Base-by-base conservation (phyloP, 2,329 filamentous ascomycete genomes). In the Verticillium zaregamsianum region DNA sequence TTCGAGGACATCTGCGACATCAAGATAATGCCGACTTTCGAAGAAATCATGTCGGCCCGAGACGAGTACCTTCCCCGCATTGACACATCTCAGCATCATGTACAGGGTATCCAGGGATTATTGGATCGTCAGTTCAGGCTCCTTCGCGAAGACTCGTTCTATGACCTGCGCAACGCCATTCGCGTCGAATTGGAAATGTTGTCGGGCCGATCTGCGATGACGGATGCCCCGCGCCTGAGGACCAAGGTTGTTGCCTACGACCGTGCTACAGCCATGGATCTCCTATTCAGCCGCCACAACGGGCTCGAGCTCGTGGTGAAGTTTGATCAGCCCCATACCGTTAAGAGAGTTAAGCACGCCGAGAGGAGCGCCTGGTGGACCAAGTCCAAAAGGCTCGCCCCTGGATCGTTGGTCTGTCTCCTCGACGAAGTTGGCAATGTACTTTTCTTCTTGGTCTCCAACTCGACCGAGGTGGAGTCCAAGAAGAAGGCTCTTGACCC, bases 11-110 rank as follows among this genome's bases (percentile, higher is more conserved):
- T 85, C 60, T 35, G 66, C 0, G 63, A 80, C 0, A 83, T 86
- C 61, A 71, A 71, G 56, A 80, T 85, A 40, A 65, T 85, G 49
- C 82, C 83, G 0, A 85, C 82, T 0, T 65, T 69, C 1, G 67
- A 76, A 15, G 83, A 85, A 64, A 81, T 85, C 61, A 60, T 70
- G 45, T 79, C 76, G 5, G 59, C 64, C 0, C 71, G 76, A 17
- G 68, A 66, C 3, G 81, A 83, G 62, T 84, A 81, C 63, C 68
- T 84, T 7, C 79, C 77, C 0, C 70, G 68, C 3, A 74, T 67
- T 5, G 74, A 81, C 65, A 66, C 73, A 5, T 66, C 32, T 3
- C 57, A 62, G 65, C 63, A 67, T 14, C 65, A 68, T 12, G 11
- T 35, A 14, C 33, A 35, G 8, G 33, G 33, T 2, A 35, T 35